A percentile compares a stretch with the other conserved stretches of the same genome.
Conservation (phyloP, 1,139 yeast genomes). For the Saccharomyces hybrid region DNA sequence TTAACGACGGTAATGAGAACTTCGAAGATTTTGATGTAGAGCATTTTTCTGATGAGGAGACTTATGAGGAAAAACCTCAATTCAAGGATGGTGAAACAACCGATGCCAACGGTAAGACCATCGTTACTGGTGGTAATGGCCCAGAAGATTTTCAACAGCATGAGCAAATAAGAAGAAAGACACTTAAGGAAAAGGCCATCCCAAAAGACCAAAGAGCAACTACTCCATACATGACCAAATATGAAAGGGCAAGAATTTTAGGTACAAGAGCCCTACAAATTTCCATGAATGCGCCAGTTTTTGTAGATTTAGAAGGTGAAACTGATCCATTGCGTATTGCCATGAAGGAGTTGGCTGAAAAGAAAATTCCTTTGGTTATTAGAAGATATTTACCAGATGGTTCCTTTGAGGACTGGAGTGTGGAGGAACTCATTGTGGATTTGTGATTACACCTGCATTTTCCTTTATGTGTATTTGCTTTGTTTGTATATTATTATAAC, state of each 20-base stretch:
- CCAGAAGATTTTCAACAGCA: slow-evolving; percentile 43
- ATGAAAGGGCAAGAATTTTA: slow-evolving; percentile 92
- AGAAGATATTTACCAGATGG: slow-evolving; percentile 97
- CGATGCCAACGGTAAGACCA: slow-evolving; percentile 50
- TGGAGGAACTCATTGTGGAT: slow-evolving; percentile 93
- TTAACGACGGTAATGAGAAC: slow-evolving; percentile 74
- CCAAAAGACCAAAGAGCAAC: slow-evolving; percentile 85
- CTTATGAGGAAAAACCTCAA: slow-evolving; percentile 9
- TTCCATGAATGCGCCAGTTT: slow-evolving; percentile 95
- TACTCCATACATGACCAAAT: slow-evolving; percentile 97
- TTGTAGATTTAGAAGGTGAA: slow-evolving; percentile 97
- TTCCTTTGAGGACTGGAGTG: slow-evolving; percentile 97
- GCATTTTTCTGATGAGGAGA: slow-evolving; percentile 64
- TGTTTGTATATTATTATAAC: slow-evolving; percentile 1
- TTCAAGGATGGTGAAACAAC: slow-evolving; percentile 37
- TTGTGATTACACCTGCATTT: slow-evolving; percentile 35
- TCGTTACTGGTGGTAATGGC: slow-evolving; percentile 61
- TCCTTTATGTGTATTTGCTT: slow-evolving; percentile 15
- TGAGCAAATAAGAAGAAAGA: slow-evolving; percentile 50
- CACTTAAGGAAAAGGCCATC: slow-evolving; percentile 76
- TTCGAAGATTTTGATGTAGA: slow-evolving; percentile 77
- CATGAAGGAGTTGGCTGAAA: slow-evolving; percentile 90
- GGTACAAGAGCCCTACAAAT: slow-evolving; percentile 97
- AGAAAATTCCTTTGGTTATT: slow-evolving; percentile 89
- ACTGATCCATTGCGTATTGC: slow-evolving; percentile 99